These are phyloP conservation scores for Puccinia hordei DNA, from an alignment of 1,284 basidiomycete species.

Conservation along the genomic window DNA sequence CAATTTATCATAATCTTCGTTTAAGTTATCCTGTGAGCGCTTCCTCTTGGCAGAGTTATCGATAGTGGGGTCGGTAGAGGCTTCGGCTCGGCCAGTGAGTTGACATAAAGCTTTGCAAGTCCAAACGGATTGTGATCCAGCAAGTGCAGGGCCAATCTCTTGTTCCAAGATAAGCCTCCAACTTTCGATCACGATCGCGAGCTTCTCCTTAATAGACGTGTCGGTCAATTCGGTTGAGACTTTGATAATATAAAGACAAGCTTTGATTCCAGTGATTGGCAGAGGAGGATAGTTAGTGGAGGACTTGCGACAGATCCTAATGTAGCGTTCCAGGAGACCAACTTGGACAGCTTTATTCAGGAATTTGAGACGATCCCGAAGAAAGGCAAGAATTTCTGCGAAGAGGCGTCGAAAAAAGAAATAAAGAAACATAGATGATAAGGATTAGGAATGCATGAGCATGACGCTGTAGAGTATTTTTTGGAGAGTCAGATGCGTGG, in stretches of 20 bases:
- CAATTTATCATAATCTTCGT: not conserved
- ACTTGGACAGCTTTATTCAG: constrained; percentile 7
- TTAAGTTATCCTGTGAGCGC: constrained; percentile 12
- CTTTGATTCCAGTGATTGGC: constrained; percentile 39
- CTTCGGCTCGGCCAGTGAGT: not conserved
- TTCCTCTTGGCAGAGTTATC: constrained; percentile 3
- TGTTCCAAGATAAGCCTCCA: constrained; percentile 22
- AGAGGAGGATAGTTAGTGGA: constrained; percentile 13
- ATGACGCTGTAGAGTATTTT: not conserved
- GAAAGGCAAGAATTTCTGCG: not conserved
- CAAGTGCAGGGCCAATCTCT: constrained; percentile 16
- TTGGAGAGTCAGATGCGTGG: not conserved
- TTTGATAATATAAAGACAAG: constrained; percentile 33
- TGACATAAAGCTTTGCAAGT: constrained; percentile 35
- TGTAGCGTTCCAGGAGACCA: constrained; percentile 22
- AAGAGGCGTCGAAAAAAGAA: not conserved
- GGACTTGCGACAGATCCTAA: constrained; percentile 24
- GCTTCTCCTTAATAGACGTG: constrained; percentile 9
- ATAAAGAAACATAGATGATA: not conserved
- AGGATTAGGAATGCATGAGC: not conserved
- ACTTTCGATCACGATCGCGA: constrained; percentile 29
- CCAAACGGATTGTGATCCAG: constrained; percentile 36
- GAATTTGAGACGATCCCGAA: not conserved
- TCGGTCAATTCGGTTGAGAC: not conserved
- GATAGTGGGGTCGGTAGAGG: not conserved